Base-by-base conservation (phyloP, 306 rosid species). In the Coriaria nepalensis region DNA sequence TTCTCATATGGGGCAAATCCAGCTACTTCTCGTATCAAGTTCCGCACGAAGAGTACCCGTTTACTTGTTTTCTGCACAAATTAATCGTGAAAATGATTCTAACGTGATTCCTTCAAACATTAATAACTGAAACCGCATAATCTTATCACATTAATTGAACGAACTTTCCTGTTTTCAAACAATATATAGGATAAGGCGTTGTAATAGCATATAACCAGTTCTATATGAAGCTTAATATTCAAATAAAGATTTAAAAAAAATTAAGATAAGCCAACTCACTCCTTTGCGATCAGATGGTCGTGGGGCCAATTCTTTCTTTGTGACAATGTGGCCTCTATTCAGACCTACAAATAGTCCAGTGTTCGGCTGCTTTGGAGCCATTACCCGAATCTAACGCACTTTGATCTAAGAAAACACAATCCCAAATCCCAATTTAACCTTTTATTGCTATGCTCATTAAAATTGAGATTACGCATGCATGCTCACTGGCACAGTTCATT, bases 1-100 rank as follows among this genome's bases (percentile, higher is more conserved):
- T 84, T 84, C 37, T 84, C 97, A 52, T 84, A 90, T 0, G 90
- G 93, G 1, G 97, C 97, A 62, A 90, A 84, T 0, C 93, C 97
- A 35, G 95, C 87, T 53, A 90, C 95, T 53, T 84, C 95, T 0
- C 93, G 63, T 4, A 90, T 84, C 49, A 90, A 65, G 59, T 35
- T 81, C 61, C 84, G 66, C 13, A 90, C 97, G 52, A 84, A 84
- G 66, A 68, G 95, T 10, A 84, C 90, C 49, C 97, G 46, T 57
- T 80, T 80, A 61, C 81, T 87, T 10, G 87, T 69, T 87, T 83
- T 83, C 96, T 87, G 67, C 58, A 20, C 6, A 1, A 29, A 7
- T 7, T 33, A 49, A 20, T 20, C 29, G 29, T 20, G 29, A 1
- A 20, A 20, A 20, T 20, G 29, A 20, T 3, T 1, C 29, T 20